Conservation (phyloP, 441 rosid genomes). For the Theobroma grandiflorum region DNA sequence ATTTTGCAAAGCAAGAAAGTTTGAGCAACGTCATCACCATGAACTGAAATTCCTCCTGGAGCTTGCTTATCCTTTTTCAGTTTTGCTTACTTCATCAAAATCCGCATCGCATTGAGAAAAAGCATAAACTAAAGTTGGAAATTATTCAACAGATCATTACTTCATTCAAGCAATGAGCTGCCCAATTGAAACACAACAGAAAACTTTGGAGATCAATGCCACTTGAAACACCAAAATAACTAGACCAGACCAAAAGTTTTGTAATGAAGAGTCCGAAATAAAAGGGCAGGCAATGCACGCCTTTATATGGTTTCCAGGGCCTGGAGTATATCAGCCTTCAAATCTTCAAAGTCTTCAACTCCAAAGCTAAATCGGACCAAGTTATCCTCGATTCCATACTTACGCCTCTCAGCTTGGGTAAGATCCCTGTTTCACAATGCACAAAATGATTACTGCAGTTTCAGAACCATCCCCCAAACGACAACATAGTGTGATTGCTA, state of each 20-base stretch:
- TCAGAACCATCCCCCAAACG: neutral
- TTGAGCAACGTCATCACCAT: no score
- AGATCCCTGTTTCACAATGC: conserved; percentile 72
- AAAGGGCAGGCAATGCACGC: conserved; percentile 18
- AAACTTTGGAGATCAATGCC: conserved; percentile 25
- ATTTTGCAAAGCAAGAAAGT: no score
- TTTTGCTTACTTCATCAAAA: neutral
- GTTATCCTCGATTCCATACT: conserved; percentile 89
- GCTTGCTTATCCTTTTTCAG: no score
- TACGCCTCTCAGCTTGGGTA: conserved; percentile 66
- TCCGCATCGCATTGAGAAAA: neutral
- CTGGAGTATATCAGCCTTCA: conserved; percentile 88
- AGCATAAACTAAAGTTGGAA: neutral
- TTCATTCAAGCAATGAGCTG: conserved; percentile 19
- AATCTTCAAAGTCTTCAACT: conserved; percentile 85
- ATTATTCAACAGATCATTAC: conserved; percentile 20
- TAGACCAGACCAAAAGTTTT: neutral
- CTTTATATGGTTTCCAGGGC: conserved; percentile 70
- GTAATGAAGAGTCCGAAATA: neutral
- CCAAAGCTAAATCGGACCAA: conserved; percentile 94
- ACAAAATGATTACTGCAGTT: neutral
- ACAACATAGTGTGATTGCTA: neutral
- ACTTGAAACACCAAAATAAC: conserved; percentile 28
- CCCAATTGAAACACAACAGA: neutral
- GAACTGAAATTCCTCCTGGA: no score